Evolutionary conservation across 2,329 filamentous ascomycete genomes (phyloP).

Genomic region (Ilyonectria mors-panacis): DNA sequence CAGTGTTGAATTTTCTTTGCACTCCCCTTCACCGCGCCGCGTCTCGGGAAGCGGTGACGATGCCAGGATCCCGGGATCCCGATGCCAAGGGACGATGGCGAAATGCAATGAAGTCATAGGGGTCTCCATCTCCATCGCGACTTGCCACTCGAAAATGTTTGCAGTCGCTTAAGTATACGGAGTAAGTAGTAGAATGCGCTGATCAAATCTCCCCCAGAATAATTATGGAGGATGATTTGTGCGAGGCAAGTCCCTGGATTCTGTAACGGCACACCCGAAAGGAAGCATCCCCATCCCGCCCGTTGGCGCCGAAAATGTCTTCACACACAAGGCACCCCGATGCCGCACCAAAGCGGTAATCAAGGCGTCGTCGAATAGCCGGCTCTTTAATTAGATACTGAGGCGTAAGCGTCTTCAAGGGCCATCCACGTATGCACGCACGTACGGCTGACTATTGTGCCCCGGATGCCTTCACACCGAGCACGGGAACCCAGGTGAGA

Average conservation of each 20-base stretch:
- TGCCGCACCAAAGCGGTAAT: slow-evolving; percentile 1
- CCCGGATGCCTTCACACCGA: slow-evolving; percentile 13
- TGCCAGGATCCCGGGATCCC: slow-evolving; percentile 19
- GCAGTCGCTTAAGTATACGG: slow-evolving; percentile 1
- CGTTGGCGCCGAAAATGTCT: slow-evolving; percentile 15
- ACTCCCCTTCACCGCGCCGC: slow-evolving; percentile 41
- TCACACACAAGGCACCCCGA: slow-evolving; percentile 14
- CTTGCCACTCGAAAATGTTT: slow-evolving; percentile 16
- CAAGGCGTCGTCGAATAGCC: slow-evolving; percentile 19
- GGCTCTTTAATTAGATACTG: slow-evolving; percentile 21
- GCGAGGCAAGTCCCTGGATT: slow-evolving; percentile 13
- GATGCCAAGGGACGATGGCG: slow-evolving; percentile 24
- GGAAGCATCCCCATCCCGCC: slow-evolving; percentile 6
- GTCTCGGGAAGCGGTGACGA: slow-evolving; percentile 41
- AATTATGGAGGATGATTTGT: slow-evolving; percentile 19
- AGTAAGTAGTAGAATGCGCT: not conserved
- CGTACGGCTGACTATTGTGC: not conserved
- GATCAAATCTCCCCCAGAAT: slow-evolving; percentile 31
- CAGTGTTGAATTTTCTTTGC: not conserved
- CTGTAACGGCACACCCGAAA: slow-evolving; percentile 18
- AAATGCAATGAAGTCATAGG: slow-evolving; percentile 50
- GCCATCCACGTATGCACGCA: not conserved
- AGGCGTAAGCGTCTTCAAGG: slow-evolving; percentile 20
- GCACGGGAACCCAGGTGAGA: slow-evolving; percentile 12
- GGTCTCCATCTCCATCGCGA: slow-evolving; percentile 42